Evolutionary conservation across 345 rosid genomes (phyloP).

Genomic region (Theobroma cacao): DNA sequence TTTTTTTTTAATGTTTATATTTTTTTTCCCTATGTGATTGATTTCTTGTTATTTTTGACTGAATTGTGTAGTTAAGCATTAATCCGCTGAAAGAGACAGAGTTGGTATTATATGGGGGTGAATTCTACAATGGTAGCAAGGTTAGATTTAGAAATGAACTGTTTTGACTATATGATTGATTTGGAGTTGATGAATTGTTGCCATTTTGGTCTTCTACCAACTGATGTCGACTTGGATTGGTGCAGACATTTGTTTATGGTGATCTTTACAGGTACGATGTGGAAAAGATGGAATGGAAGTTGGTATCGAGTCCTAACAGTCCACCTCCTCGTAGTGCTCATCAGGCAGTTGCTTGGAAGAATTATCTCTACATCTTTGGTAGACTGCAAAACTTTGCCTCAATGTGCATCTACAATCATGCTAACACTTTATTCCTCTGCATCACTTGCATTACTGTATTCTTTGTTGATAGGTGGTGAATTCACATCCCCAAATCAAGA

Average conservation of each 20-base stretch:
- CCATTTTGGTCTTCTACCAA: background rate
- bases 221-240: slow-evolving; percentile 16
- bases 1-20: background rate
- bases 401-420: background rate
- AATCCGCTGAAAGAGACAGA: slow-evolving; percentile 90
- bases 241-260: slow-evolving; percentile 89
- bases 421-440: background rate
- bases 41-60: background rate
- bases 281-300: slow-evolving; percentile 90
- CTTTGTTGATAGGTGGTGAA: slow-evolving; percentile 70
- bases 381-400: slow-evolving; percentile 14
- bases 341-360: slow-evolving; percentile 97
- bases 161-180: background rate
- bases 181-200: background rate
- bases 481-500: slow-evolving; percentile 98
- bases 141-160: slow-evolving; percentile 30
- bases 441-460: background rate
- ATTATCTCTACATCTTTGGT: slow-evolving; percentile 91
- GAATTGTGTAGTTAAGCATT: slow-evolving; percentile 51
- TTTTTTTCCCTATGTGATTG: background rate
- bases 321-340: slow-evolving; percentile 99
- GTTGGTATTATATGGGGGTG: slow-evolving; percentile 83
- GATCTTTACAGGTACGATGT: slow-evolving; percentile 84
- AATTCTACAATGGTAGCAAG: slow-evolving; percentile 92
- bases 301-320: slow-evolving; percentile 86